These are phyloP conservation scores for Neotropicomus parvogracilis DNA, from an alignment of 1,284 basidiomycete species.

Conservation along the genomic window DNA sequence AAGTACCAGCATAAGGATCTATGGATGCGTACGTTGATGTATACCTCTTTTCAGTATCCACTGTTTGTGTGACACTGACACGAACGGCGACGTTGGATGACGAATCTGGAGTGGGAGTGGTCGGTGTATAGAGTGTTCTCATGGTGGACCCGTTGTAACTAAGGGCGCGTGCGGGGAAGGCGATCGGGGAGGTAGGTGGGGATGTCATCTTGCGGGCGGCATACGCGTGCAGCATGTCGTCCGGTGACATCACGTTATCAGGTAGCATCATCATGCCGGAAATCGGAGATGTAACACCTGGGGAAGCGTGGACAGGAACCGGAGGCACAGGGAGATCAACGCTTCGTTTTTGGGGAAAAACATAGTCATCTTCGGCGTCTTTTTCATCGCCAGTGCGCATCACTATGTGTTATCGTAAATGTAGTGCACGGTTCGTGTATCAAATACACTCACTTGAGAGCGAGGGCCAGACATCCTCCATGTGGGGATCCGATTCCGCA, in stretches of 20 bases:
- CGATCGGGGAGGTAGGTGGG: constrained; percentile 33
- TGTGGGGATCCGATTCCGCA: constrained; percentile 27
- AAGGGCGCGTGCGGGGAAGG: constrained; percentile 29
- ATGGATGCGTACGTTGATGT: constrained; percentile 25
- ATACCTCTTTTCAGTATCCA: constrained; percentile 25
- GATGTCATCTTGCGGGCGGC: constrained; percentile 51
- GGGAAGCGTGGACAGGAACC: constrained; percentile 32
- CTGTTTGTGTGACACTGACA: constrained; percentile 8
- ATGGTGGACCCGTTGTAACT: constrained; percentile 27
- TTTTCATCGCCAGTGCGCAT: constrained; percentile 53
- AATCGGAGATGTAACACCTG: constrained; percentile 36
- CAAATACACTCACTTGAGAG: constrained; percentile 47
- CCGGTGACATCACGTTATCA: constrained; percentile 55
- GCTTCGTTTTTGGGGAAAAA: constrained; percentile 34
- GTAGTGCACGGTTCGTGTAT: background rate
- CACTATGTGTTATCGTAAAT: constrained; percentile 40
- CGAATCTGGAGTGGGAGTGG: constrained; percentile 13
- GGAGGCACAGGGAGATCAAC: constrained; percentile 33
- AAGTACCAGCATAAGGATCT: constrained; percentile 22
- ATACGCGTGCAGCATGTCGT: constrained; percentile 73
- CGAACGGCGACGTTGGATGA: constrained; percentile 1
- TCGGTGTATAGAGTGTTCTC: constrained; percentile 33
- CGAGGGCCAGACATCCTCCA: constrained; percentile 62
- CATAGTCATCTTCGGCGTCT: constrained; percentile 39
- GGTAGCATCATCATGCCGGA: constrained; percentile 47